Conservation (phyloP, 2,329 filamentous ascomycete species). For the Juglanconis oblonga region DNA sequence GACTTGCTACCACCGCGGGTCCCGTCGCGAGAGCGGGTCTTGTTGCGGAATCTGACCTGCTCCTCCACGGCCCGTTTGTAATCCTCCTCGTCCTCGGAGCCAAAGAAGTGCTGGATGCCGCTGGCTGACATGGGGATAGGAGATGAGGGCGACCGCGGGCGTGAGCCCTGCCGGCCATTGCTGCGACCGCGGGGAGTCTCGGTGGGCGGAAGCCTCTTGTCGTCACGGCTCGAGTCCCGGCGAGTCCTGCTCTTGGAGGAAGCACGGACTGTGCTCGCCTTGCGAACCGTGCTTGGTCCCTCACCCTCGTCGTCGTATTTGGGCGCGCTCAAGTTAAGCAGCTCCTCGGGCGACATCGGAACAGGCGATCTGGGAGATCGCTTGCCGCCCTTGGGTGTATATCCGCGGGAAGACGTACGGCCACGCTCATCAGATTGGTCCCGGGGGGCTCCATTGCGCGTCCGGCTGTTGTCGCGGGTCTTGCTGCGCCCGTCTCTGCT, state of each 20-base stretch:
- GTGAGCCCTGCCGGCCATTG: conserved; percentile 55
- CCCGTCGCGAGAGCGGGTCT: conserved; percentile 32
- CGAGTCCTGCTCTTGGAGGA: conserved; percentile 29
- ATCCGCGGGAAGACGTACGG: conserved; percentile 62
- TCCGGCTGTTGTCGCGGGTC: conserved; percentile 46
- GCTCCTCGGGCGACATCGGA: conserved; percentile 89
- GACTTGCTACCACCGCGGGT: conserved; percentile 17
- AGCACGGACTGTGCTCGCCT: conserved; percentile 33
- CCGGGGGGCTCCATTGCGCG: conserved; percentile 48
- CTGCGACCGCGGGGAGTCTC: conserved; percentile 60
- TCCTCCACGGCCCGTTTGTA: conserved; percentile 50
- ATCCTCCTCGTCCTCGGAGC: conserved; percentile 66
- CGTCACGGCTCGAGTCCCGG: conserved; percentile 49
- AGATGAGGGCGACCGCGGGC: conserved; percentile 71
- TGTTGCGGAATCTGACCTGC: conserved; percentile 54
- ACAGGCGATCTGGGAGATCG: conserved; percentile 88
- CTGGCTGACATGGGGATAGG: conserved; percentile 71
- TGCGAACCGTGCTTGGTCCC: conserved; percentile 45
- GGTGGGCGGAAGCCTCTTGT: conserved; percentile 40
- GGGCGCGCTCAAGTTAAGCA: conserved; percentile 59
- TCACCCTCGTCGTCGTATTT: conserved; percentile 26
- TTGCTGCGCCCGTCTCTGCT: conserved; percentile 46
- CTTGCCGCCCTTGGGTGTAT: conserved; percentile 66
- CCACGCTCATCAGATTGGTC: conserved; percentile 67
- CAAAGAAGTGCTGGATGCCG: conserved; percentile 45